Evolutionary conservation across 129 eudicot species (phyloP), one percentile per base, ranked within the genome.

Genomic region (Pittosporum tobira): DNA sequence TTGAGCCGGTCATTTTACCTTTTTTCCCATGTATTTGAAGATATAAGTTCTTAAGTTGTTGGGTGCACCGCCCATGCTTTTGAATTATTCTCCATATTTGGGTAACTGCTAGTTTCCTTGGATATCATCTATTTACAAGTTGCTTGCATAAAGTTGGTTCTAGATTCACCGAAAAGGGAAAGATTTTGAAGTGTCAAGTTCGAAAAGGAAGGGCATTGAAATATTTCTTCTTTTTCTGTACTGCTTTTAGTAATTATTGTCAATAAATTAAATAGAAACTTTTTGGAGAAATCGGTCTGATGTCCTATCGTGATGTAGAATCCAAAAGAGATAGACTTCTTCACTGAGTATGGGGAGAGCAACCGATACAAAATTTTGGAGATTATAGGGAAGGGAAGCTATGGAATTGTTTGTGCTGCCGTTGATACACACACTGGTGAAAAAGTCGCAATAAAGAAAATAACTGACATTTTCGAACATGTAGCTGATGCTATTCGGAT

Each of bases 321-420:
- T 51, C 63, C 78, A 6, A 89, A 85, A 72, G 97, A 89, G 64
- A 54, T 79, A 22, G 97, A 89, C 18, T 82, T 89, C 76, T 89
- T 89, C 57, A 82, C 95, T 1, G 95, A 82, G 64, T 82, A 85
- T 61, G 97, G 94, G 20, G 97, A 85, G 13, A 81, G 95, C 34
- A 85, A 89, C 40, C 69, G 97, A 50, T 89, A 89, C 81, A 85
- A 85, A 73, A 89, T 89, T 64, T 60, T 85, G 75, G 97, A 89
- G 74, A 81, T 89, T 53, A 76, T 85, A 63, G 97, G 97, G 51
- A 89, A 84, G 75, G 97, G 95, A 51, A 88, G 97, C 72, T 88
- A 88, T 63, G 97, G 97, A 55, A 95, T 88, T 63, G 97, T 89
- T 56, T 85, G 97, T 78, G 83, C 97, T 15, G 94, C 97, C 26